Evolutionary conservation across 2,329 filamentous ascomycete genomes (phyloP), one percentile per base, ranked within the genome.

Genomic region (Aspergillus versicolor): DNA sequence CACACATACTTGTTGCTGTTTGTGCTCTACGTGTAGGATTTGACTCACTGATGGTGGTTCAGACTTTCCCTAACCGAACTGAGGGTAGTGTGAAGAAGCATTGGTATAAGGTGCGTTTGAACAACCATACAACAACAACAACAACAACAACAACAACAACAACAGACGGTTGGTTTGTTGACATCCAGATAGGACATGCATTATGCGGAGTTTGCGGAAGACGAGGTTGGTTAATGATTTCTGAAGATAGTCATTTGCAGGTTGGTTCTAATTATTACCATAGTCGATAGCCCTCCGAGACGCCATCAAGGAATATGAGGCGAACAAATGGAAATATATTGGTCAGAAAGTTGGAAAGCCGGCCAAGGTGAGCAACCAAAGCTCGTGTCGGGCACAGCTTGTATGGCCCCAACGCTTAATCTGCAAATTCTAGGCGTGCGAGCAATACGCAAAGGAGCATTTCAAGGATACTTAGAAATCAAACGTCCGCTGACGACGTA

Each of bases 41-140:
- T 54, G 17, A 48, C 13, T 9, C 24, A 38, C 15, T 52, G 15
- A 21, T 46, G 40, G 45, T 43, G 48, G 56, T 27, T 45, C 64
- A 95, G 90, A 92, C 90, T 2, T 99, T 99, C 72, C 93, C 94
- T 11, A 88, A 86, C 22, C 84, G 94, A 68, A 99, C 94, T 42
- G 94, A 99, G 77, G 94, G 94, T 7, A 97, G 92, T 70, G 94
- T 99, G 21, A 99, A 97, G 82, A 99, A 97, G 78, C 94, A 99
- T 75, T 99, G 94, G 93, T 97, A 99, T 77, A 97, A 97, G 84
- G 91, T 91, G 79, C 55, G 77, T 42, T 22, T 46, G 52, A 19
- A n/a, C 41, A 44, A 42, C 46, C 15, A 40, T 47, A 56, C 48
- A 34, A 19, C 17, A 19, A 19, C 17, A 19, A 19, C 17, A 19